Percentiles rank a stretch among this genome's conserved stretches.
Conservation (phyloP, 1,284 basidiomycete species). For the Cryptococcus floricola region DNA sequence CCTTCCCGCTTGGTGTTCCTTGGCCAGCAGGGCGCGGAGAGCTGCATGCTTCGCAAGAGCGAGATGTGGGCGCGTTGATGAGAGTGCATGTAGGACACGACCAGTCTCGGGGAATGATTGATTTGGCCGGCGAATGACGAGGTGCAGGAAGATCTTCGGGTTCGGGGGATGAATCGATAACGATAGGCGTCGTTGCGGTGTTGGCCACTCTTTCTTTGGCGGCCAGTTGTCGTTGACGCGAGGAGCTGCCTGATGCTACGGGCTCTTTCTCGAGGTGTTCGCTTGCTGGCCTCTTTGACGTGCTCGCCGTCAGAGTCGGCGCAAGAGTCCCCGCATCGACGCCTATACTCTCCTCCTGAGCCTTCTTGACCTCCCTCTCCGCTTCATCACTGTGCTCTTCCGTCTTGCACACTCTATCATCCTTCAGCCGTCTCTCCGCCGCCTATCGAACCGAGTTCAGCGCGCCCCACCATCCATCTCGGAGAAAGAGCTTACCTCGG, state of each 20-base stretch:
- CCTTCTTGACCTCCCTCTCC: slow-evolving; percentile 62
- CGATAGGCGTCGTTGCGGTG: neutral
- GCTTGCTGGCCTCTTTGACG: neutral
- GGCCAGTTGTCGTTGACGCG: neutral
- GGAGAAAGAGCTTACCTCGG: slow-evolving; percentile 57
- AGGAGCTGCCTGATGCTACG: too few species aligned
- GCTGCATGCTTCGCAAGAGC: slow-evolving; percentile 64
- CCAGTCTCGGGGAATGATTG: slow-evolving; percentile 53
- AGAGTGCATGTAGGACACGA: slow-evolving; percentile 68
- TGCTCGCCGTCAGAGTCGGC: neutral
- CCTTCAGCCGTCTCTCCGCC: slow-evolving; percentile 67
- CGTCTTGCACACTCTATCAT: slow-evolving; percentile 65
- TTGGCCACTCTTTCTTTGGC: neutral
- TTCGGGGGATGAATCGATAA: neutral
- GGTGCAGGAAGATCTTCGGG: neutral
- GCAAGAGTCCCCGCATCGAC: slow-evolving; percentile 53
- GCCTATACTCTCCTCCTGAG: slow-evolving; percentile 62
- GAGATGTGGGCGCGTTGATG: slow-evolving; percentile 55
- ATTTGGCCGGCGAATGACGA: neutral
- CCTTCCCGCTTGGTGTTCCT: slow-evolving; percentile 4
- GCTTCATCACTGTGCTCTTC: slow-evolving; percentile 53
- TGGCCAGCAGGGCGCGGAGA: slow-evolving; percentile 49
- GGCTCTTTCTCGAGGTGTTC: too few species aligned
- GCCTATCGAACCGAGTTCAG: slow-evolving; percentile 55
- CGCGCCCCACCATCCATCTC: neutral